These are phyloP conservation scores for Pichia pseudocactophila DNA, from an alignment of 805 yeast genomes.

Conservation along the genomic window DNA sequence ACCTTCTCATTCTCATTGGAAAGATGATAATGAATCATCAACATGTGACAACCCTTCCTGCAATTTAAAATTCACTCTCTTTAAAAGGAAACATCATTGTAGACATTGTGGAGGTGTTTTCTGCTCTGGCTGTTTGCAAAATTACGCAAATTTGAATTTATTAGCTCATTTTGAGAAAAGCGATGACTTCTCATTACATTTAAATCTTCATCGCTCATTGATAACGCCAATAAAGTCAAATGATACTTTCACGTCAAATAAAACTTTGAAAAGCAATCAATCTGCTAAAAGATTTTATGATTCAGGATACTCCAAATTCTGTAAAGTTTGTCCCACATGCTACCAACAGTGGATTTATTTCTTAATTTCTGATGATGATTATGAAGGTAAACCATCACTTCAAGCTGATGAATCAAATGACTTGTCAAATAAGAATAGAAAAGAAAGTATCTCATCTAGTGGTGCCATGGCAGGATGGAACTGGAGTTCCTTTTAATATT, in stretches of 20 bases:
- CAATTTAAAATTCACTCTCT: slow-evolving; percentile 18
- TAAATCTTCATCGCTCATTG: background rate
- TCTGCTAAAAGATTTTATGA: background rate
- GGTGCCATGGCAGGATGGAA: slow-evolving; percentile 38
- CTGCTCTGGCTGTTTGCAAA: slow-evolving; percentile 28
- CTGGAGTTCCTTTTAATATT: slow-evolving; percentile 40
- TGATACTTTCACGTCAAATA: slow-evolving; percentile 9
- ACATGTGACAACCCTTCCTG: slow-evolving; percentile 12
- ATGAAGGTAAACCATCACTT: slow-evolving; percentile 16
- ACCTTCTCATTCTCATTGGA: slow-evolving; percentile 48
- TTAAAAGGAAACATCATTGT: slow-evolving; percentile 39
- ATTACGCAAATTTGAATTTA: slow-evolving; percentile 26
- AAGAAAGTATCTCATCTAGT: slow-evolving; percentile 11
- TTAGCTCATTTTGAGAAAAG: slow-evolving; percentile 30
- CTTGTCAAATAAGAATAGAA: slow-evolving; percentile 16
- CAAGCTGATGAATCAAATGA: slow-evolving; percentile 1
- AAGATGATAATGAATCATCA: slow-evolving; percentile 31
- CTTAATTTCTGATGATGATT: slow-evolving; percentile 19
- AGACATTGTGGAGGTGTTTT: slow-evolving; percentile 42
- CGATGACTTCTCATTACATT: background rate
- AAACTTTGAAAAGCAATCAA: background rate
- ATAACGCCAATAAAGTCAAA: slow-evolving; percentile 4
- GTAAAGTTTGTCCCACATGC: slow-evolving; percentile 24
- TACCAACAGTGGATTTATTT: slow-evolving; percentile 20
- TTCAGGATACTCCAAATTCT: slow-evolving; percentile 18